phyloP scores from a whole-genome alignment of 2,329 filamentous ascomycete genomes.

The Stachybotrys chlorohalonatus region DNA sequence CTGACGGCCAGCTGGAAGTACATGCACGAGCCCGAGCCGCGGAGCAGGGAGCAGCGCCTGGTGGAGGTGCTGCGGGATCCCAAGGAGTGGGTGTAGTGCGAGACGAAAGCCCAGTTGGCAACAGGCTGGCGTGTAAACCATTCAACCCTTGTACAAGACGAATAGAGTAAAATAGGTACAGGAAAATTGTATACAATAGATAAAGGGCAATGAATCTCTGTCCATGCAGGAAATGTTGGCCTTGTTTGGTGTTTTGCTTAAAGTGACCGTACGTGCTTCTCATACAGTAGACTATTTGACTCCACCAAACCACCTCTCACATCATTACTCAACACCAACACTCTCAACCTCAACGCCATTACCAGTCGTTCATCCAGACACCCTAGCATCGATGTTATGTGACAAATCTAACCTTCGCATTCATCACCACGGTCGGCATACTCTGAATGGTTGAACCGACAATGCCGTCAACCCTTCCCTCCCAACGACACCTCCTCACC shows the following conservation, averaged over 20 bases:
- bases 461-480: conserved; percentile 12
- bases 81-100: conserved; percentile 53
- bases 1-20: conserved; percentile 92
- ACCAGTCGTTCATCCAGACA: too few species aligned
- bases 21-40: conserved; percentile 77
- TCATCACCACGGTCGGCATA: neutral
- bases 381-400: too few species aligned
- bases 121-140: neutral
- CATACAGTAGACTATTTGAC: too few species aligned
- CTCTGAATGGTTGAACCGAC: neutral
- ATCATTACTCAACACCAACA: too few species aligned
- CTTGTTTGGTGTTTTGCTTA: too few species aligned
- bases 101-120: neutral
- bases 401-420: too few species aligned
- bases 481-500: conserved; percentile 35
- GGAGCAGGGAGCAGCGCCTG: conserved; percentile 69
- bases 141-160: neutral
- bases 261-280: too few species aligned
- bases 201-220: neutral
- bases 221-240: too few species aligned
- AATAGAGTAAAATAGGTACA: neutral
- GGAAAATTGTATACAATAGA: neutral
- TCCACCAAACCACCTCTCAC: too few species aligned
- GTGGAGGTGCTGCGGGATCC: conserved; percentile 61
- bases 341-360: too few species aligned